phyloP scores from a whole-genome alignment of 164 flowering plant genomes.

The Protea cynaroides region DNA sequence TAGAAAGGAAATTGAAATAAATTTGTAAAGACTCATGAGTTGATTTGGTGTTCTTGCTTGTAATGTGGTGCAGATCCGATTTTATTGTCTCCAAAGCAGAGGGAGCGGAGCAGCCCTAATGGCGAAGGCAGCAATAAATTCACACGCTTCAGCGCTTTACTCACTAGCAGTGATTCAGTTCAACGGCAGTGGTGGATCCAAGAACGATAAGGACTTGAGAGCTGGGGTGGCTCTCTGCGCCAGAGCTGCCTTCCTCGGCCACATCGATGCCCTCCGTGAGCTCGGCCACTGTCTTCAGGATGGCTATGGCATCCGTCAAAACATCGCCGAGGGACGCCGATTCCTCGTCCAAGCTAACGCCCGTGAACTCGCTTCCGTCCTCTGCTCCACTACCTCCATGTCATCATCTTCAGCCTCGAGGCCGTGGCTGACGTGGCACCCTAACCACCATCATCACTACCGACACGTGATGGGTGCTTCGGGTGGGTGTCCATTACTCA shows the following conservation, averaged over 20 bases:
- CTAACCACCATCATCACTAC: slow-evolving; percentile 10
- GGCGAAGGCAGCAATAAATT: slow-evolving; percentile 74
- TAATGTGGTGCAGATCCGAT: slow-evolving; percentile 48
- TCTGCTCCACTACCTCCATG: slow-evolving; percentile 16
- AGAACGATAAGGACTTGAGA: slow-evolving; percentile 57
- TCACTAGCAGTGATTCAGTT: slow-evolving; percentile 83
- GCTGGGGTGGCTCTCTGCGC: slow-evolving; percentile 78
- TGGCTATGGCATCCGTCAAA: slow-evolving; percentile 65
- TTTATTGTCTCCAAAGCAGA: slow-evolving; percentile 59
- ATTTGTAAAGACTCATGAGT: too few species aligned
- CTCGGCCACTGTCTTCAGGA: slow-evolving; percentile 83
- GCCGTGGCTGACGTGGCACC: slow-evolving; percentile 39
- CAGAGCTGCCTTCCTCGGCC: slow-evolving; percentile 67
- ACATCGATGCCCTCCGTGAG: slow-evolving; percentile 73
- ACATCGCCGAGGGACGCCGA: slow-evolving; percentile 53
- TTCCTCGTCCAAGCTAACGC: slow-evolving; percentile 65
- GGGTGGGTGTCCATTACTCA: slow-evolving; percentile 57
- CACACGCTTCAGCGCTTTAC: slow-evolving; percentile 68
- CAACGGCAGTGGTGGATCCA: slow-evolving; percentile 79
- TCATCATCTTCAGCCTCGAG: slow-evolving; percentile 19
- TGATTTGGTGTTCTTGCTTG: background rate
- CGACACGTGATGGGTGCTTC: slow-evolving; percentile 11
- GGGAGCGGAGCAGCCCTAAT: slow-evolving; percentile 67
- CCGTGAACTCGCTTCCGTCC: slow-evolving; percentile 43
- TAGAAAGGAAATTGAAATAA: too few species aligned